These are phyloP conservation scores for Brassica balearica DNA, from an alignment of 441 rosid genomes.

Conservation along the genomic window DNA sequence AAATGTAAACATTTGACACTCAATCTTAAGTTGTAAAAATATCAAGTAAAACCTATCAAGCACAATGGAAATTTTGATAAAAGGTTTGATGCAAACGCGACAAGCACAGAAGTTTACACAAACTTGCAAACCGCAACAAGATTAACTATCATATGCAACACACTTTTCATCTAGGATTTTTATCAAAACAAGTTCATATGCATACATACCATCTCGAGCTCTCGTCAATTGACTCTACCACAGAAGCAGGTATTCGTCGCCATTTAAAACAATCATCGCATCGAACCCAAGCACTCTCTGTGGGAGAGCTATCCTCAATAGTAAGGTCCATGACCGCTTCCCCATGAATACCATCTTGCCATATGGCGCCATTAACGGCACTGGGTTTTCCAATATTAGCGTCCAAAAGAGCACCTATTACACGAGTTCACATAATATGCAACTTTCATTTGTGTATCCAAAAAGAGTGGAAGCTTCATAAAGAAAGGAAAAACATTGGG, in stretches of 20 bases:
- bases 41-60: constrained; percentile 1
- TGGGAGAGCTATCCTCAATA: constrained; percentile 51
- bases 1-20: constrained; percentile 9
- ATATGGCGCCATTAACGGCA: constrained; percentile 42
- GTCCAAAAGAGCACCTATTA: constrained; percentile 51
- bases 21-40: neutral
- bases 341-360: constrained; percentile 46
- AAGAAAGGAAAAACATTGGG: constrained; percentile 20
- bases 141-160: constrained; percentile 23
- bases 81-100: constrained; percentile 1
- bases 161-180: neutral
- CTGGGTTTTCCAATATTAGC: constrained; percentile 46
- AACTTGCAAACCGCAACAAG: constrained; percentile 5
- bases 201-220: constrained; percentile 78
- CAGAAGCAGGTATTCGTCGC: constrained; percentile 86
- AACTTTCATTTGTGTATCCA: constrained; percentile 17
- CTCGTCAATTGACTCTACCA: constrained; percentile 71
- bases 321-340: constrained; percentile 48
- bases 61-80: constrained; percentile 6
- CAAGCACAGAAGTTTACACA: constrained; percentile 8
- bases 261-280: constrained; percentile 95
- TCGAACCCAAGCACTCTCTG: constrained; percentile 86
- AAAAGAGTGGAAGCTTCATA: constrained; percentile 30
- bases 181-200: constrained; percentile 23
- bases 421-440: constrained; percentile 35